Conservation (phyloP, 805 yeast genomes). For the Candida michaelii region DNA sequence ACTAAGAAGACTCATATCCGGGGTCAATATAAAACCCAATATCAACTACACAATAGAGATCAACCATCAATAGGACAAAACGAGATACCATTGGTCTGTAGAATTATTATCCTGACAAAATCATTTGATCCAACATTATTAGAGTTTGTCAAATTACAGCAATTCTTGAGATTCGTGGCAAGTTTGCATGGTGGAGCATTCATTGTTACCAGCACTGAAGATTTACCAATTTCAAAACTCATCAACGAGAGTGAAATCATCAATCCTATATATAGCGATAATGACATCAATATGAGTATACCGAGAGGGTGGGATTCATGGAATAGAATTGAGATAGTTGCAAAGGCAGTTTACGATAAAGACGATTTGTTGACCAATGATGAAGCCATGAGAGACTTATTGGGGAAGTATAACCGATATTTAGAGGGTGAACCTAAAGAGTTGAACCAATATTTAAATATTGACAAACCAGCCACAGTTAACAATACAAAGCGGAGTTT, state of each 20-base stretch:
- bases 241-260: slow-evolving; percentile 4
- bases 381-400: background rate
- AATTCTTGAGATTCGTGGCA: slow-evolving; percentile 31
- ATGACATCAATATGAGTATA: slow-evolving; percentile 26
- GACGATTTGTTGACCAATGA: slow-evolving; percentile 7
- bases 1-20: background rate
- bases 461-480: background rate
- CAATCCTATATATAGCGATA: slow-evolving; percentile 1
- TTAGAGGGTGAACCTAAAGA: background rate
- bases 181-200: slow-evolving; percentile 30
- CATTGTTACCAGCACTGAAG: background rate
- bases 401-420: background rate
- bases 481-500: background rate
- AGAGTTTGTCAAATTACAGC: slow-evolving; percentile 29
- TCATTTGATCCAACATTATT: slow-evolving; percentile 17
- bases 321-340: slow-evolving; percentile 44
- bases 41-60: slow-evolving; percentile 2
- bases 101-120: slow-evolving; percentile 19
- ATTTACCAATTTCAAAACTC: background rate
- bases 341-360: slow-evolving; percentile 21
- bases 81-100: slow-evolving; percentile 23
- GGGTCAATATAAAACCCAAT: background rate
- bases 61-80: slow-evolving; percentile 22
- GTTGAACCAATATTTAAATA: background rate
- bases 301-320: slow-evolving; percentile 55